A percentile compares a stretch with the other conserved stretches of the same genome.
phyloP scores from a whole-genome alignment of 2,329 filamentous ascomycete genomes.

The Claviceps sorghi region DNA sequence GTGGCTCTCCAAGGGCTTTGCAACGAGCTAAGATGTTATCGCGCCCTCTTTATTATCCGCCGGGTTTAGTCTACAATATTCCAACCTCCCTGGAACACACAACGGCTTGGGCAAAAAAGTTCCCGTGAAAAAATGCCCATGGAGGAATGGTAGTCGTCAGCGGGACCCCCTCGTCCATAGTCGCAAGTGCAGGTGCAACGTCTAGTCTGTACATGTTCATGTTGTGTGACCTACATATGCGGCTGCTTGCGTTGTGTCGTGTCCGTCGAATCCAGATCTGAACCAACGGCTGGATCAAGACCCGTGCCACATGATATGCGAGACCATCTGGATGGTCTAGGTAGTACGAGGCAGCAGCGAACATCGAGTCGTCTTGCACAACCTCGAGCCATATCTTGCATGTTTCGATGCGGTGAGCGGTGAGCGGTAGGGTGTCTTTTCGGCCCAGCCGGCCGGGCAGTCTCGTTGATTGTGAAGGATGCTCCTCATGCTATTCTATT shows the following conservation, averaged over 20 bases:
- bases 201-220: not conserved
- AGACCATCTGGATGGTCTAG: not conserved
- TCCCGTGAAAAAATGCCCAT: not conserved
- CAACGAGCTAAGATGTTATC: not conserved
- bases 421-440: not conserved
- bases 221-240: not conserved
- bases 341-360: not conserved
- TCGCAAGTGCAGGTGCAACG: not conserved
- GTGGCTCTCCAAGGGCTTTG: not conserved
- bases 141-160: not conserved
- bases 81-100: not conserved
- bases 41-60: not conserved
- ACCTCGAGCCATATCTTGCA: not conserved
- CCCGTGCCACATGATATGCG: not conserved
- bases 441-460: not conserved
- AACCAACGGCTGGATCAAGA: not conserved
- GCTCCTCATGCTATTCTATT: not conserved
- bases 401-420: not conserved
- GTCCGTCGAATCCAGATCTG: not conserved
- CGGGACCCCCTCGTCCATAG: not conserved
- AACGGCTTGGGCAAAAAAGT: not conserved
- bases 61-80: not conserved
- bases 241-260: constrained; percentile 1
- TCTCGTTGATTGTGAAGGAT: not conserved
- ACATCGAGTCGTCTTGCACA: not conserved